Evolutionary conservation across 176 grass and related monocot species (phyloP).

Genomic region (Ampelocalamus luodianensis): DNA sequence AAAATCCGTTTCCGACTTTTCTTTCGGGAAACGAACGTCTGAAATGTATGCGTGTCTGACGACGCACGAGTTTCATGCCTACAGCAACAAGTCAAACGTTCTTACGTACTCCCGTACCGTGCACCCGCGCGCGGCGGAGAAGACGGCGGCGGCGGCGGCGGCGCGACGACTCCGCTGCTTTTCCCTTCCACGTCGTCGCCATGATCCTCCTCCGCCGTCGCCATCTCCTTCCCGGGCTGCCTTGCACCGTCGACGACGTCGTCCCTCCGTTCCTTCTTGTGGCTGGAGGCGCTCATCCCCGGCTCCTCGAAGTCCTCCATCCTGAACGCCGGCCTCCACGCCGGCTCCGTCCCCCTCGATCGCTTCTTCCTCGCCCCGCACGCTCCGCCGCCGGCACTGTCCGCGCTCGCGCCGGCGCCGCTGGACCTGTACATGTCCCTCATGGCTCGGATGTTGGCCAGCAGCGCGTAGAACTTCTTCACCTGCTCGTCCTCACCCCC

Average conservation of each 20-base stretch:
- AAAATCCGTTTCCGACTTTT: no score
- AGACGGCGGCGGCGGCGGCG: neutral
- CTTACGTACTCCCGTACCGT: neutral
- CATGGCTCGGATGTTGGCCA: slow-evolving; percentile 45
- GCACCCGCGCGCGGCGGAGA: neutral
- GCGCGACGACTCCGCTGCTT: neutral
- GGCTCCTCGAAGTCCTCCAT: slow-evolving; percentile 48
- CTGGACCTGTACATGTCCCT: neutral
- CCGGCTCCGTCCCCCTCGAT: slow-evolving; percentile 2
- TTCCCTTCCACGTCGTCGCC: neutral
- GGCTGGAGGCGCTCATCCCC: neutral
- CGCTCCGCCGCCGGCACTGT: neutral
- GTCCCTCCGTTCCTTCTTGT: neutral
- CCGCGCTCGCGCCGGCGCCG: neutral
- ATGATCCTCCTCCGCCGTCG: neutral
- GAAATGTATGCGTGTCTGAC: neutral
- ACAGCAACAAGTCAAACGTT: neutral
- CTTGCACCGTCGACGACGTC: neutral
- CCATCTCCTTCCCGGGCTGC: neutral
- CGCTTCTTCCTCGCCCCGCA: neutral
- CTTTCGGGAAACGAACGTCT: neutral
- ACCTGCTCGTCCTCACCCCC: slow-evolving; percentile 7
- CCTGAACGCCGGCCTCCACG: slow-evolving; percentile 45
- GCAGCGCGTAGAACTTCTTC: slow-evolving; percentile 44
- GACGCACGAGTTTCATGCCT: neutral